phyloP scores from a whole-genome alignment of 1,284 basidiomycete genomes.

The Marasmius sp. region DNA sequence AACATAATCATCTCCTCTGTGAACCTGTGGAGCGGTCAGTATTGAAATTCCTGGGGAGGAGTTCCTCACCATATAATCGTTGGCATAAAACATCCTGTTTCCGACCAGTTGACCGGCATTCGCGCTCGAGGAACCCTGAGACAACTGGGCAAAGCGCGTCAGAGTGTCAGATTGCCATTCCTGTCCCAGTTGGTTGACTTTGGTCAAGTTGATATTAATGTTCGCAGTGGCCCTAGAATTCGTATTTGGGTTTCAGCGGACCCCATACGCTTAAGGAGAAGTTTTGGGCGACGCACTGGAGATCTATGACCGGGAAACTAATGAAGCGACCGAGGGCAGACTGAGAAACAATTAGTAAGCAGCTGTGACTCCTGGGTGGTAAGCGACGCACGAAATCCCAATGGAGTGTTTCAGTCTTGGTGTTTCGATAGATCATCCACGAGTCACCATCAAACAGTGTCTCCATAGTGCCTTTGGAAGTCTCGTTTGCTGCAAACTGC shows the following conservation, averaged over 20 bases:
- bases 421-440: constrained; percentile 71
- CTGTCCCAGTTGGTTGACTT: constrained; percentile 50
- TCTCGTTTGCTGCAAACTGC: constrained; percentile 42
- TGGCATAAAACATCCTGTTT: constrained; percentile 65
- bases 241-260: neutral
- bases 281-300: constrained; percentile 42
- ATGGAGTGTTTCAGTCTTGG: constrained; percentile 52
- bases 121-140: constrained; percentile 39
- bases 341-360: constrained; percentile 26
- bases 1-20: constrained; percentile 58
- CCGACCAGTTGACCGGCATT: constrained; percentile 59
- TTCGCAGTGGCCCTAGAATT: constrained; percentile 31
- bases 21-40: constrained; percentile 38
- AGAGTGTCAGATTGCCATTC: constrained; percentile 49
- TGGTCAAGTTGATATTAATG: constrained; percentile 57
- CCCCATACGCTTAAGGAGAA: neutral
- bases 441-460: constrained; percentile 49
- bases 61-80: constrained; percentile 62
- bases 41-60: neutral
- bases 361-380: neutral
- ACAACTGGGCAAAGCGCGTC: constrained; percentile 39
- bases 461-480: constrained; percentile 44
- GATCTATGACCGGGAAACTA: constrained; percentile 57
- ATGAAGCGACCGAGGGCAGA: constrained; percentile 63
- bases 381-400: constrained; percentile 61